A percentile compares a stretch with the other conserved stretches of the same genome.
Evolutionary conservation across 352 stramenopile species (phyloP).

Genomic region (Phytophthora nicotianae): DNA sequence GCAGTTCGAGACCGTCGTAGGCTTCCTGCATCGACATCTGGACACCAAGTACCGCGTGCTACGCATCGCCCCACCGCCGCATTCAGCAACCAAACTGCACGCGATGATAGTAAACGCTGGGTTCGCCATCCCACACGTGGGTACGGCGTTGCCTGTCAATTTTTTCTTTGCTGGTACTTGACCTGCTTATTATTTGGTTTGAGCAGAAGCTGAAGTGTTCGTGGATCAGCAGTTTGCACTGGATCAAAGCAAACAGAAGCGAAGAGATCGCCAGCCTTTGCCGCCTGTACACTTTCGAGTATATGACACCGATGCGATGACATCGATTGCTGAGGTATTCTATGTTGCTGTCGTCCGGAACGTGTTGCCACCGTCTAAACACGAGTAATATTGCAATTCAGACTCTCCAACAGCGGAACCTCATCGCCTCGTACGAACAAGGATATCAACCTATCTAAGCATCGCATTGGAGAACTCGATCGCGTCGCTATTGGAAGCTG

Average conservation of each 20-base stretch:
- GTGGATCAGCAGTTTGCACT: slow-evolving; percentile 45
- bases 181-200: slow-evolving; percentile 3
- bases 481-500: not conserved
- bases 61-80: slow-evolving; percentile 27
- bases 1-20: slow-evolving; percentile 60
- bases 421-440: slow-evolving; percentile 37
- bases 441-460: slow-evolving; percentile 23
- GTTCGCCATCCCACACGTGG: slow-evolving; percentile 56
- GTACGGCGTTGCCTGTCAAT: slow-evolving; percentile 31
- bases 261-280: slow-evolving; percentile 9
- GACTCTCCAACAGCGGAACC: slow-evolving; percentile 39
- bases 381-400: slow-evolving; percentile 10
- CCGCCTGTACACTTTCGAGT: slow-evolving; percentile 43
- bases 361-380: not conserved
- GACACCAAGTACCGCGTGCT: slow-evolving; percentile 62
- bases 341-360: not conserved
- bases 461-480: not conserved
- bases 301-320: slow-evolving; percentile 48
- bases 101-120: slow-evolving; percentile 65
- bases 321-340: slow-evolving; percentile 43
- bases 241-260: slow-evolving; percentile 28
- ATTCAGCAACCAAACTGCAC: slow-evolving; percentile 27
- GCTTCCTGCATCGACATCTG: slow-evolving; percentile 49
- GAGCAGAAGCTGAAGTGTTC: slow-evolving; percentile 54
- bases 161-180: slow-evolving; percentile 5